Evolutionary conservation across 2,329 filamentous ascomycete genomes (phyloP).

Genomic region (Pseudogymnoascus sp.): DNA sequence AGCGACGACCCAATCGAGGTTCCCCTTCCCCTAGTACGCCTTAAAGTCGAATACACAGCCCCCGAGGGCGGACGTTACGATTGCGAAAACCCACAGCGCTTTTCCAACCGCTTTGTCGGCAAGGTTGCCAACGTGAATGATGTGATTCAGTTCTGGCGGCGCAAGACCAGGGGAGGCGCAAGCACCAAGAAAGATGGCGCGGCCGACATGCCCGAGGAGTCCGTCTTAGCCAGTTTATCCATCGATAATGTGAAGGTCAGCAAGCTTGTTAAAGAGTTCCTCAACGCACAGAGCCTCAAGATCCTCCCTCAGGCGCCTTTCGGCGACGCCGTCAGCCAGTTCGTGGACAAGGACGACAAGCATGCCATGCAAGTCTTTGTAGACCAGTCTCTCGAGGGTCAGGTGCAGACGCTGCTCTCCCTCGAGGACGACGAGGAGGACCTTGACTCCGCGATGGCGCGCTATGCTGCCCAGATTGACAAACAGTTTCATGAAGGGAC

Average conservation of each 20-base stretch:
- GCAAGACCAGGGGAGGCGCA: constrained; percentile 52
- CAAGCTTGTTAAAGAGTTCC: constrained; percentile 77
- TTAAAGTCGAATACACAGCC: constrained; percentile 84
- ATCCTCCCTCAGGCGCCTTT: constrained; percentile 90
- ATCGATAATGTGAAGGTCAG: constrained; percentile 80
- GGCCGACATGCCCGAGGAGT: constrained; percentile 53
- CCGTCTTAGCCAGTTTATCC: constrained; percentile 50
- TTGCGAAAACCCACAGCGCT: constrained; percentile 89
- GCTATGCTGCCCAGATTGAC: constrained; percentile 61
- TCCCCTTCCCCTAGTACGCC: constrained; percentile 74
- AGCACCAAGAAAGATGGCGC: constrained; percentile 42
- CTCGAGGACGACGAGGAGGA: constrained; percentile 62
- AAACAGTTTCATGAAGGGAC: constrained; percentile 57
- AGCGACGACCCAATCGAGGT: constrained; percentile 48
- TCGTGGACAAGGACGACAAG: constrained; percentile 92
- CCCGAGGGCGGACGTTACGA: constrained; percentile 81
- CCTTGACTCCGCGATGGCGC: constrained; percentile 65
- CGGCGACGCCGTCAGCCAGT: constrained; percentile 84
- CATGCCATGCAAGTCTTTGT: constrained; percentile 81
- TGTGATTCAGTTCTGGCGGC: constrained; percentile 85
- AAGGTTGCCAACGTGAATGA: constrained; percentile 91
- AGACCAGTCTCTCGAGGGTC: constrained; percentile 58
- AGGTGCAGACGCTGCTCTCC: constrained; percentile 61
- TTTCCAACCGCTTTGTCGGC: constrained; percentile 85
- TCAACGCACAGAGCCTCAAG: constrained; percentile 79